Evolutionary conservation across 768 basidiomycete genomes (phyloP).

Genomic region (Mycena metata): DNA sequence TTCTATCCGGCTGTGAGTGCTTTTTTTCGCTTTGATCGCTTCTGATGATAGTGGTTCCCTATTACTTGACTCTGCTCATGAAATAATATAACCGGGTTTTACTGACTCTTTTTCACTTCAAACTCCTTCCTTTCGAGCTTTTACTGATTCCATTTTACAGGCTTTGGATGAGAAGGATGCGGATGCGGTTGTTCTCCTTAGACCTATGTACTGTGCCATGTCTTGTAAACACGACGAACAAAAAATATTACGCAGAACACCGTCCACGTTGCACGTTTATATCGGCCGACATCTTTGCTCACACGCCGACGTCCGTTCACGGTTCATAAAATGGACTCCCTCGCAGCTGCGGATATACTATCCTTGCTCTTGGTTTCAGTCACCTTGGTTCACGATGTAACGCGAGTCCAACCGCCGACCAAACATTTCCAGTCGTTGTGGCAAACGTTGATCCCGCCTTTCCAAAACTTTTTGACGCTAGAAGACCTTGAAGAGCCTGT

Average conservation of each 20-base stretch:
- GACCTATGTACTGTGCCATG: background rate
- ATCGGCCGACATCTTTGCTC: background rate
- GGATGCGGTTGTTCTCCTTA: background rate
- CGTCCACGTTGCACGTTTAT: background rate
- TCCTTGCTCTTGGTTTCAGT: conserved; percentile 43
- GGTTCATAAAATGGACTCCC: background rate
- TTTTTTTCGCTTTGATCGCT: conserved; percentile 4
- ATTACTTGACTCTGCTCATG: conserved; percentile 64
- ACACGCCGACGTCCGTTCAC: background rate
- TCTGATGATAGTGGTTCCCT: conserved; percentile 72
- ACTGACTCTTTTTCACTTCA: conserved; percentile 49
- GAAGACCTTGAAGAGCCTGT: conserved; percentile 64
- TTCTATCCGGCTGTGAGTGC: conserved; percentile 49
- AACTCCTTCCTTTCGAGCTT: conserved; percentile 3
- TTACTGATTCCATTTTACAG: conserved; percentile 25
- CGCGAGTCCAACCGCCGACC: conserved; percentile 42
- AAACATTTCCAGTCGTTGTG: conserved; percentile 42
- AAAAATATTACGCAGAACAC: background rate
- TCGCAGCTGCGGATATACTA: conserved; percentile 9
- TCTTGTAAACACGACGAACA: too few relatives aligned
- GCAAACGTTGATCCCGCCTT: conserved; percentile 53
- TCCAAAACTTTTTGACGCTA: conserved; percentile 64
- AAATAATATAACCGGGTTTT: conserved; percentile 60
- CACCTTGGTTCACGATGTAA: conserved; percentile 49
- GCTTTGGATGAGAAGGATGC: background rate